Base-by-base conservation (phyloP, 192 early-diverging fungal species). In the Umbelopsis sp. region DNA sequence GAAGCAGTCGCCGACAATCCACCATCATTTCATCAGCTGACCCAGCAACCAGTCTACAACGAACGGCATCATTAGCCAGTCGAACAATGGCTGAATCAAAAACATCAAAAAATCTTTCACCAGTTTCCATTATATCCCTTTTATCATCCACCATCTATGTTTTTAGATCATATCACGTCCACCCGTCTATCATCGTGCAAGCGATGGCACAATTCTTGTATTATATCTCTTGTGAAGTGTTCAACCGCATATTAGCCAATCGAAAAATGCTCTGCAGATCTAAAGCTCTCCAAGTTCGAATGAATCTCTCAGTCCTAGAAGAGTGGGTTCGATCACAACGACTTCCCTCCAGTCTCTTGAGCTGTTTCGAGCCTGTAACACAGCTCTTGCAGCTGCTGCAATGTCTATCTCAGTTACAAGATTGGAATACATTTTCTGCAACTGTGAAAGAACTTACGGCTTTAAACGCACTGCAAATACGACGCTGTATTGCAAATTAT, bases 221-320 rank as follows among this genome's bases (percentile, higher is more conserved):
- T 80, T 90, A 85, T 69, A 77, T 95, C 25, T 88, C 89, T 47
- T 84, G 87, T 64, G 91, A 90, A 76, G 74, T 93, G 46, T 95
- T 98, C 76, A 98, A 98, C 82, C 87, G 85, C 35, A 91, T 98
- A 74, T 78, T 98, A 74, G 83, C 90, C 3, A 88, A 86, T 25
- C 88, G 85, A 41, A 91, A 94, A 67, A 80, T 89, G 46, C 82
- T 91, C 67, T 87, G 89, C 65, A 89, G 95, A 18, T 86, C 87
- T 22, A 90, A 89, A 51, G 94, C 97, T 2, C 84, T 94, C 72
- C 93, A 91, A 80, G 87, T 95, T 15, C 91, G 90, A 33, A 87
- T 94, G 81, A 98, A 96, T 72, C 70, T 95, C 37, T 90, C 89
- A 12, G 80, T 84, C 35, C 52, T 96, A 25, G 92, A 91, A 73